Evolutionary conservation across 306 rosid genomes (phyloP), one percentile per base, ranked within the genome.

Genomic region (Quercus aquifolioides): DNA sequence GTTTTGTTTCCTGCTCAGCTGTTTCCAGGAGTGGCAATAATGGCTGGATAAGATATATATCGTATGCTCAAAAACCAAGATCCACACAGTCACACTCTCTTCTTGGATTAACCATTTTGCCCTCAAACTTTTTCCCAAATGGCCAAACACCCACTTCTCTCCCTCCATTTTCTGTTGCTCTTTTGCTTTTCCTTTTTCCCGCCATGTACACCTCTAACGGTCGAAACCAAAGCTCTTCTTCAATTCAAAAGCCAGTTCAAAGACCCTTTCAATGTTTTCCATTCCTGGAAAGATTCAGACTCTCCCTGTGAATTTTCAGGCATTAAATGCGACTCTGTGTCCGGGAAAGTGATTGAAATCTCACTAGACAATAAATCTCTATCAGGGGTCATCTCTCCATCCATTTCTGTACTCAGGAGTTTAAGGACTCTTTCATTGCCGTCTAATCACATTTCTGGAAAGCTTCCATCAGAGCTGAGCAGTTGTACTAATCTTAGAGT

Each of bases 261-360:
- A 55, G 97, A 96, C 85, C 87, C 99, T 17, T 69, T 73, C 52
- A 81, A 88, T 79, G 79, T 41, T 25, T 86, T 96, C 51, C 69
- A 59, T 59, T 88, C 97, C 0, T 96, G 99, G 99, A 87, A 80
- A 6, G 89, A 86, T 28, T 80, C 86, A 8, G 76, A 79, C 9
- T 79, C 90, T 13, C 87, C 99, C 15, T 93, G 99, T 76, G 80
- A 76, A 13, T 96, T 91, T 65, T 58, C 77, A 1, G 99, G 99
- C 18, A 56, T 96, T 78, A 82, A 75, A 14, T 96, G 99, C 55
- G 85, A 92, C 81, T 41, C 23, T 74, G 41, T 62, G 56, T 85
- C 91, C 2, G 86, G 89, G 19, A 81, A 81, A 85, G 96, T 96
- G 26, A 60, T 72, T 18, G 93, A 75, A 81, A 86, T 96, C 60